Percentiles rank a stretch among this genome's conserved stretches.
Conservation (phyloP, 2,329 filamentous ascomycete genomes). For the Purpureocillium takamizusanense region DNA sequence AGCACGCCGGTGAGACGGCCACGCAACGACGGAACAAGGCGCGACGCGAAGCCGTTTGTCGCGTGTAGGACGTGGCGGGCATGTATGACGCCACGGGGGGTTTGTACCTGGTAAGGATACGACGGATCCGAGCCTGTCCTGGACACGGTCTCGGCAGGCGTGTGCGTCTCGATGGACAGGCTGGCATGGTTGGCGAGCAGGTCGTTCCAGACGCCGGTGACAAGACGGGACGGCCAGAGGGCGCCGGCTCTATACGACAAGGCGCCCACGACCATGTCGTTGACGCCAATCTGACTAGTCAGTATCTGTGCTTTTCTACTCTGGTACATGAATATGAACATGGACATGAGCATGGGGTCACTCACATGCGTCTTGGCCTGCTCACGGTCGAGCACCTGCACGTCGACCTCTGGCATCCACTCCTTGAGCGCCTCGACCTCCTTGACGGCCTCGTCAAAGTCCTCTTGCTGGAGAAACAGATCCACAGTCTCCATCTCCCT, state of each 20-base stretch:
- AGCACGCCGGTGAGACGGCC: conserved; percentile 34
- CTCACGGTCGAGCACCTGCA: conserved; percentile 24
- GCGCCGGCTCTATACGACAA: conserved; percentile 37
- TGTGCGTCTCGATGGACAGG: conserved; percentile 29
- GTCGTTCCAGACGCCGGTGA: conserved; percentile 34
- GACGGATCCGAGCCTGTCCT: conserved; percentile 3
- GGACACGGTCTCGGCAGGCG: conserved; percentile 22
- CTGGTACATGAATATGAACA: no score
- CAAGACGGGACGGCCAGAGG: conserved; percentile 41
- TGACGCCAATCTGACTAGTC: conserved; percentile 22
- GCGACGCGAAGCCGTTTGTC: conserved; percentile 44
- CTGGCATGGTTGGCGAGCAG: conserved; percentile 24
- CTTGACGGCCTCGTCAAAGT: conserved; percentile 21
- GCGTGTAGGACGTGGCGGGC: conserved; percentile 46
- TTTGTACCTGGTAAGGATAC: conserved; percentile 32
- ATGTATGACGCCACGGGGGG: conserved; percentile 31
- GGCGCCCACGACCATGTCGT: conserved; percentile 27
- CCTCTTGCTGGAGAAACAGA: conserved; percentile 28
- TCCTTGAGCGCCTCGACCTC: conserved; percentile 22
- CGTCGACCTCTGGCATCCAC: conserved; percentile 30
- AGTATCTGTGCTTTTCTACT: no score
- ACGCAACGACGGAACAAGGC: conserved; percentile 40
- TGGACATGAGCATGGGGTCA: no score
- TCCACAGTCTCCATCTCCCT: conserved; percentile 38
- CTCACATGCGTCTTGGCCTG: conserved; percentile 20